These are phyloP conservation scores for Fusarium azukiicola DNA, from an alignment of 2,329 filamentous ascomycete genomes.

Conservation along the genomic window DNA sequence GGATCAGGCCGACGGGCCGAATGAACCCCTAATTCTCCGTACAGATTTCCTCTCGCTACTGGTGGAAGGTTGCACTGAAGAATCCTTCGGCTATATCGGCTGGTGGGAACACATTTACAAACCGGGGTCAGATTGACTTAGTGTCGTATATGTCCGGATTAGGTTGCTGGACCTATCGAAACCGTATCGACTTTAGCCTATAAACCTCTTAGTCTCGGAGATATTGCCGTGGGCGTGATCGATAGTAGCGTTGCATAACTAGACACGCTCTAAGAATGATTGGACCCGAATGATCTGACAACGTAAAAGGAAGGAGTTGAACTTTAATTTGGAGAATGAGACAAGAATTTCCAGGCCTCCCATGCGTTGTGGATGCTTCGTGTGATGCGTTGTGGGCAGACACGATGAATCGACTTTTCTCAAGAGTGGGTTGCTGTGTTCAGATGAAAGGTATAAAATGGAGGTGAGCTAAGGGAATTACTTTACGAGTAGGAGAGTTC, in stretches of 20 bases:
- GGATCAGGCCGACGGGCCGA: background rate
- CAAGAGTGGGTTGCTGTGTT: background rate
- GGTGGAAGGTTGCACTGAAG: background rate
- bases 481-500: background rate
- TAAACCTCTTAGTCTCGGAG: background rate
- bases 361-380: background rate
- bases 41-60: background rate
- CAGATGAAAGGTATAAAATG: background rate
- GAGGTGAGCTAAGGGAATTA: background rate
- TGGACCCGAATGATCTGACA: background rate
- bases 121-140: background rate
- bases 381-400: slow-evolving; percentile 5
- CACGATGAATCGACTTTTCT: background rate
- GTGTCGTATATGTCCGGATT: slow-evolving; percentile 1
- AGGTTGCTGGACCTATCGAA: background rate
- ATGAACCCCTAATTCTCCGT: background rate
- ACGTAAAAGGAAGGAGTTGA: slow-evolving; percentile 11
- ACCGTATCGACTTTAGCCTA: background rate
- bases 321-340: background rate
- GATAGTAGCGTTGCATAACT: slow-evolving; percentile 9
- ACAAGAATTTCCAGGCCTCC: background rate
- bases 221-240: background rate
- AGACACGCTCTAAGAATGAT: background rate
- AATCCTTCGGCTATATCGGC: slow-evolving; percentile 7
- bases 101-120: background rate